Base-by-base conservation (phyloP, 805 yeast genomes). In the Lipomyces yamanashiensis region DNA sequence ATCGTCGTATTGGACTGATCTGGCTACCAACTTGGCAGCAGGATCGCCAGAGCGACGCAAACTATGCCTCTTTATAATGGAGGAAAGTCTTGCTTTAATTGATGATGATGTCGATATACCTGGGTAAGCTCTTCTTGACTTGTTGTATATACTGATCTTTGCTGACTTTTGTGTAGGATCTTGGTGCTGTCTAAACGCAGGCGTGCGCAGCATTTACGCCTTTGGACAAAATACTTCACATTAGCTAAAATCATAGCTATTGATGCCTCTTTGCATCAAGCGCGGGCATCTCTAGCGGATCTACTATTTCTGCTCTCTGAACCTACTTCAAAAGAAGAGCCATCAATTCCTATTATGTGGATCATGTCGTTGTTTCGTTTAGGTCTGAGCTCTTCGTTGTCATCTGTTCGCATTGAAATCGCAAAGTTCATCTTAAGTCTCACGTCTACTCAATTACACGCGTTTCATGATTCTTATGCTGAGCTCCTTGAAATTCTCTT, bases 231-330 rank as follows among this genome's bases (percentile, higher is more conserved):
- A 63, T 92, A 80, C 71, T 79, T 85, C 34, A 89, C 96, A 0
- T 75, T 92, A 13, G 88, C 84, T 70, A 97, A 92, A 71, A 88
- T 92, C 53, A 76, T 90, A 34, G 95, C 91, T 0, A 81, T 92
- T 45, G 97, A 92, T 73, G 85, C 97, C 0, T 89, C 97, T 0
- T 76, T 90, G 70, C 92, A 92, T 70, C 97, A 92, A 74, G 85
- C 92, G 0, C 56, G 41, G 33, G 34, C 53, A 15, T 19, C 64
- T 34, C 21, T 54, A 21, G 7, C 54, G 9, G 67, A 59, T 15
- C 37, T 61, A 17, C 52, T 39, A 7, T 33, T 0, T 44, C 57
- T 41, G 39, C 61, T 40, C 13, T 9, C 13, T 56, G 56, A 10
- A 51, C 58, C 23, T 7, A 62, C 9, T 17, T 15, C 48, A 7